Base-by-base conservation (phyloP, 345 rosid species). In the Cardamine chenopodiifolia region DNA sequence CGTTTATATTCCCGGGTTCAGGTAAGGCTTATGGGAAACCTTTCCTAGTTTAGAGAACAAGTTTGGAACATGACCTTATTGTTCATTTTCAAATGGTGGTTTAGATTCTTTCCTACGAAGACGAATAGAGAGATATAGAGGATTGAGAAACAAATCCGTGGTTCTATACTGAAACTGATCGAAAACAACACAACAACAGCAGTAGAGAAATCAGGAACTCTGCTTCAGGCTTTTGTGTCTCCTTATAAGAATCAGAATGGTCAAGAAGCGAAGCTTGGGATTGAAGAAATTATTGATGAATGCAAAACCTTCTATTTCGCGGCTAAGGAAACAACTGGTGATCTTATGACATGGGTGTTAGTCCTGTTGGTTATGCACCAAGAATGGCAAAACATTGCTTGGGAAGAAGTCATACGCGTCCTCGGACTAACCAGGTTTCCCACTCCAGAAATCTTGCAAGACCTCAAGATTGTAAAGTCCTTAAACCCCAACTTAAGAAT, bases 221-320 rank as follows among this genome's bases (percentile, higher is more conserved):
- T 93, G 26, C 86, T 93, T 31, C 61, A 80, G 66, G 85, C 84
- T 58, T 75, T 93, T 60, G 83, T 70, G 82, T 84, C 90, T 25
- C 68, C 90, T 0, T 81, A 82, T 50, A 81, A 52, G 44, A 87
- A 84, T 59, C 85, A 74, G 26, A 73, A 86, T 64, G 94, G 79
- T 26, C 54, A 77, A 74, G 94, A 89, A 66, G 93, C 89, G 79
- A 87, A 40, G 25, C 74, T 89, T 53, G 82, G 74, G 9, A 76
- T 82, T 14, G 93, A 88, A 73, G 93, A 91, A 65, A 83, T 94
- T 35, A 86, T 91, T 64, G 90, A 91, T 23, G 96, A 94, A 72
- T 88, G 95, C 85, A 88, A 94, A 75, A 91, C 95, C 6, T 88
- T 94, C 72, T 91, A 91, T 77, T 88, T 91, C 54, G 95, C 96